phyloP scores from a whole-genome alignment of 257 asterid species.

The Capsicum baccatum region DNA sequence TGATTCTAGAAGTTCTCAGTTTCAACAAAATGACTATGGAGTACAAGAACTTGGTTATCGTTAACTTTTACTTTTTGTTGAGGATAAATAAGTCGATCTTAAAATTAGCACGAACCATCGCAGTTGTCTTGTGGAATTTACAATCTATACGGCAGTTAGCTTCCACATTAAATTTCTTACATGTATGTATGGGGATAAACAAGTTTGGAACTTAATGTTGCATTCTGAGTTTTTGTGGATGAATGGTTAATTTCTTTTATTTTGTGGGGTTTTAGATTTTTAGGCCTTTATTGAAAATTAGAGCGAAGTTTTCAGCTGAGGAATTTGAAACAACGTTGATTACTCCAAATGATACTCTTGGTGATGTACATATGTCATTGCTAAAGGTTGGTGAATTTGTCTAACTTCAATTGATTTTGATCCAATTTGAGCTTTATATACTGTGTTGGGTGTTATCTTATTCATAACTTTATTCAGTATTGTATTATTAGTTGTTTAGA shows the following conservation, averaged over 20 bases:
- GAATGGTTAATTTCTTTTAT: slow-evolving; percentile 14
- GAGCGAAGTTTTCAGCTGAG: slow-evolving; percentile 87
- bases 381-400: slow-evolving; percentile 59
- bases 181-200: slow-evolving; percentile 55
- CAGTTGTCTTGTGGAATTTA: slow-evolving; percentile 80
- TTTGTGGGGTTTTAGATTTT: slow-evolving; percentile 65
- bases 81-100: not conserved
- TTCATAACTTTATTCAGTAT: no score
- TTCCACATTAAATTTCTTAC: slow-evolving; percentile 84
- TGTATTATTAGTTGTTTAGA: no score
- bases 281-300: slow-evolving; percentile 85
- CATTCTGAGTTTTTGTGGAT: slow-evolving; percentile 28
- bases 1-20: slow-evolving; percentile 95
- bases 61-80: not conserved
- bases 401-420: not conserved
- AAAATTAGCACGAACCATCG: slow-evolving; percentile 63
- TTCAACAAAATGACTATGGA: slow-evolving; percentile 53
- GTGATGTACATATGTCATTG: slow-evolving; percentile 90
- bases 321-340: slow-evolving; percentile 96
- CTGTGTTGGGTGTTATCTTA: slow-evolving; percentile 12
- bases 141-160: slow-evolving; percentile 99
- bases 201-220: not conserved
- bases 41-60: slow-evolving; percentile 47
- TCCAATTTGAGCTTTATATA: not conserved
- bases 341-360: slow-evolving; percentile 78